Evolutionary conservation across 2,329 filamentous ascomycete species (phyloP).

Genomic region (Huntiella abstrusa): DNA sequence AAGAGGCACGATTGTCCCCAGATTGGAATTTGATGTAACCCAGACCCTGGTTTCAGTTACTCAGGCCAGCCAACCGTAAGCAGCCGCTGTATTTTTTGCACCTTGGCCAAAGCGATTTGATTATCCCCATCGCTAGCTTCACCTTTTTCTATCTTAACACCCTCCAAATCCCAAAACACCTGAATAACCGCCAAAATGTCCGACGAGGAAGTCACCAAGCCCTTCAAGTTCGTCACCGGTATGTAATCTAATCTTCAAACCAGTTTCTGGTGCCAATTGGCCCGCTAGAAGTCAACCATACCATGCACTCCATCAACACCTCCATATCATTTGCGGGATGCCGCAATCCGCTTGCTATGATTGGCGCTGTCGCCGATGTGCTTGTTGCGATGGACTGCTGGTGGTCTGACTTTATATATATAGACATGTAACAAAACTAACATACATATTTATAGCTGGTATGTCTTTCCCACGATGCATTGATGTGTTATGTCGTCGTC

Average conservation of each 20-base stretch:
- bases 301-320: background rate
- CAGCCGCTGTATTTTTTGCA: no score
- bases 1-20: no score
- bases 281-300: no score
- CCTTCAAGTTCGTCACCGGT: slow-evolving; percentile 99
- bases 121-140: background rate
- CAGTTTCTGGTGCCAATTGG: background rate
- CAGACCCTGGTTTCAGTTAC: no score
- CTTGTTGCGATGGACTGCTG: background rate
- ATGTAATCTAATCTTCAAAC: slow-evolving; percentile 26
- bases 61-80: no score
- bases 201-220: slow-evolving; percentile 86
- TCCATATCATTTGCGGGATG: no score
- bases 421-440: slow-evolving; percentile 22
- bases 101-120: no score
- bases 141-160: slow-evolving; percentile 3
- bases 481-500: background rate
- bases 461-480: slow-evolving; percentile 15
- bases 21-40: no score
- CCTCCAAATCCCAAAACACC: background rate
- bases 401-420: slow-evolving; percentile 18
- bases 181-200: slow-evolving; percentile 52
- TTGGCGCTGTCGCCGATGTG: background rate
- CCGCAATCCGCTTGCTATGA: no score
- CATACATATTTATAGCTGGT: slow-evolving; percentile 24